phyloP scores from a whole-genome alignment of 805 yeast genomes.

The Candida vartiovaarae region DNA sequence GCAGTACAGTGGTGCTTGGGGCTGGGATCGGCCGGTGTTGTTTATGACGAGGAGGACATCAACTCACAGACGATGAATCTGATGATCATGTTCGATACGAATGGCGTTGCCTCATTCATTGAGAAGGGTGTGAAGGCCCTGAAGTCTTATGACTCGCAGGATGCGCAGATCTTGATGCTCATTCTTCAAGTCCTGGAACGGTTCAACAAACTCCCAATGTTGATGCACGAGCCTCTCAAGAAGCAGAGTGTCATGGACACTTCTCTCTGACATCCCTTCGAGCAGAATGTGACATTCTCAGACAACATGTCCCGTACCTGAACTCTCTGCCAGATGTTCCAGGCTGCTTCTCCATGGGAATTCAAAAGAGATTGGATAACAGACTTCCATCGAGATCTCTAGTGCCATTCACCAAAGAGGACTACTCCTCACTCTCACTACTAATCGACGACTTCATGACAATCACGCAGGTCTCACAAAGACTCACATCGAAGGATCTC shows the following conservation, averaged over 20 bases:
- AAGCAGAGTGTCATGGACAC: conserved; percentile 9
- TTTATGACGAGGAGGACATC: conserved; percentile 72
- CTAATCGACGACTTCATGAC: conserved; percentile 33
- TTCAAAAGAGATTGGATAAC: conserved; percentile 42
- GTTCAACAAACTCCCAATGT: conserved; percentile 17
- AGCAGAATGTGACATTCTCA: conserved; percentile 5
- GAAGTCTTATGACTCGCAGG: conserved; percentile 25
- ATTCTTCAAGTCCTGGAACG: conserved; percentile 16
- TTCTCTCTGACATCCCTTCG: conserved; percentile 10
- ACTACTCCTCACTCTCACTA: conserved; percentile 21
- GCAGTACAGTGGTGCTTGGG: conserved; percentile 41
- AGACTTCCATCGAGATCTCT: conserved; percentile 37
- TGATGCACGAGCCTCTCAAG: conserved; percentile 11
- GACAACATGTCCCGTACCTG: conserved; percentile 15
- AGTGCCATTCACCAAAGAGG: conserved; percentile 24
- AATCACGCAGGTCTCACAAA: conserved; percentile 27
- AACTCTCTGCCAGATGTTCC: conserved; percentile 19
- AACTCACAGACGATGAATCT: conserved; percentile 57
- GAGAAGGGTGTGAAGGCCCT: conserved; percentile 26
- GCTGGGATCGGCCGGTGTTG: conserved; percentile 48
- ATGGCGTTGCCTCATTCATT: conserved; percentile 18
- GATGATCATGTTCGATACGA: conserved; percentile 27
- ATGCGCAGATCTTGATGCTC: conserved; percentile 15
- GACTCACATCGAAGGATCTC: conserved; percentile 25
- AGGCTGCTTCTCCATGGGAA: conserved; percentile 39